A percentile compares a stretch with the other conserved stretches of the same genome.
These are phyloP conservation scores for Aspergillus transmontanensis DNA, from an alignment of 2,329 filamentous ascomycete genomes.

Conservation along the genomic window DNA sequence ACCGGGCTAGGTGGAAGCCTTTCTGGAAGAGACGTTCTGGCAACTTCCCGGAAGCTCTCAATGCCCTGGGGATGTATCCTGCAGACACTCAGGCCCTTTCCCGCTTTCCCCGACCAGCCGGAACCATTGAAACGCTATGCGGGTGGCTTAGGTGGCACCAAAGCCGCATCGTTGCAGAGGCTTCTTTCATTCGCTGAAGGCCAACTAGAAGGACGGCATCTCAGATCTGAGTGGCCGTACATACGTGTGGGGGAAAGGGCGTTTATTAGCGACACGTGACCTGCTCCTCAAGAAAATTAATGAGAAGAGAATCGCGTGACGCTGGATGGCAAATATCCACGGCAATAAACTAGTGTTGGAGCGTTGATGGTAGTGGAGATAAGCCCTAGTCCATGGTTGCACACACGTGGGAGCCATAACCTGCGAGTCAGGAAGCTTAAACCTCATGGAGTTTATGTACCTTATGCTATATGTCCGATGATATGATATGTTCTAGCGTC, in stretches of 20 bases:
- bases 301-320: not conserved
- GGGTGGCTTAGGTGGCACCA: conserved; percentile 20
- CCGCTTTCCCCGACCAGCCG: conserved; percentile 27
- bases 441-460: not conserved
- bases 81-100: conserved; percentile 21
- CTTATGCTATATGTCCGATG: not conserved
- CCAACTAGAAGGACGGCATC: not conserved
- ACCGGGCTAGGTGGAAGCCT: conserved; percentile 9
- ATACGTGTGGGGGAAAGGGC: not conserved
- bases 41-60: conserved; percentile 14
- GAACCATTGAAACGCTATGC: conserved; percentile 20
- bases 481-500: conserved; percentile 24
- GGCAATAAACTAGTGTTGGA: not conserved
- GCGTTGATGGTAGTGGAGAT: conserved; percentile 21
- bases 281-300: not conserved
- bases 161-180: conserved; percentile 12
- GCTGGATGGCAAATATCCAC: not conserved
- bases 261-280: not conserved
- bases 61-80: conserved; percentile 17
- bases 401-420: conserved; percentile 23
- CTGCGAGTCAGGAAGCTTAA: conserved; percentile 13
- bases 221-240: not conserved
- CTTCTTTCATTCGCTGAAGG: conserved; percentile 9
- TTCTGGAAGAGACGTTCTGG: conserved; percentile 17
- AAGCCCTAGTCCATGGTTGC: conserved; percentile 28